A percentile compares a stretch with the other conserved stretches of the same genome.
Conservation (phyloP, 441 rosid species). For the Oxalis stricta region DNA sequence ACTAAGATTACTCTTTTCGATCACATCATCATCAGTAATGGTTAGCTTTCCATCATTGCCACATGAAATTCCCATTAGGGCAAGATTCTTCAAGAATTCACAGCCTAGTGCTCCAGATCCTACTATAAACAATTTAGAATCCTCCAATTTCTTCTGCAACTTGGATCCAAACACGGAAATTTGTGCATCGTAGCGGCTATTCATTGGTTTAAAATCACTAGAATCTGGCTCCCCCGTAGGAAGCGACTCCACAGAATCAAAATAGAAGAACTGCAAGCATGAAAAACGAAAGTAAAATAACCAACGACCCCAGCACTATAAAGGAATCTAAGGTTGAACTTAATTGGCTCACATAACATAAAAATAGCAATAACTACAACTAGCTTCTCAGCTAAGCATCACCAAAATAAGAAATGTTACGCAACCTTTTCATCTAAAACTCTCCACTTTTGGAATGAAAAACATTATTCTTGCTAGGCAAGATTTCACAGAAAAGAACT, state of each 20-base stretch:
- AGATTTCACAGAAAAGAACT: too few species aligned
- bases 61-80: constrained; percentile 86
- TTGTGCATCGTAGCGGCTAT: constrained; percentile 79
- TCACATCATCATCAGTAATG: constrained; percentile 82
- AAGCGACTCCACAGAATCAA: constrained; percentile 81
- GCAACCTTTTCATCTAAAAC: too few species aligned
- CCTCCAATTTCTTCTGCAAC: constrained; percentile 78
- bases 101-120: constrained; percentile 96
- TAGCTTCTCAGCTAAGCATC: too few species aligned
- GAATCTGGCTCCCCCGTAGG: constrained; percentile 55
- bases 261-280: constrained; percentile 58
- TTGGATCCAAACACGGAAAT: constrained; percentile 76
- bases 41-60: constrained; percentile 62
- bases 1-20: constrained; percentile 89
- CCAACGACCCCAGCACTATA: constrained; percentile 3
- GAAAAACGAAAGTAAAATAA: constrained; percentile 8
- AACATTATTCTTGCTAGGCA: too few species aligned
- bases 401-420: too few species aligned
- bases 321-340: too few species aligned
- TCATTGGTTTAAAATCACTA: constrained; percentile 46
- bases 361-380: too few species aligned
- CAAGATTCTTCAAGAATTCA: constrained; percentile 79
- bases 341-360: too few species aligned
- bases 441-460: too few species aligned
- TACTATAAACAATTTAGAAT: constrained; percentile 59